Percentiles rank a stretch among this genome's conserved stretches.
Evolutionary conservation across 139 green algal genomes (phyloP).

Genomic region (Closterium sp.): DNA sequence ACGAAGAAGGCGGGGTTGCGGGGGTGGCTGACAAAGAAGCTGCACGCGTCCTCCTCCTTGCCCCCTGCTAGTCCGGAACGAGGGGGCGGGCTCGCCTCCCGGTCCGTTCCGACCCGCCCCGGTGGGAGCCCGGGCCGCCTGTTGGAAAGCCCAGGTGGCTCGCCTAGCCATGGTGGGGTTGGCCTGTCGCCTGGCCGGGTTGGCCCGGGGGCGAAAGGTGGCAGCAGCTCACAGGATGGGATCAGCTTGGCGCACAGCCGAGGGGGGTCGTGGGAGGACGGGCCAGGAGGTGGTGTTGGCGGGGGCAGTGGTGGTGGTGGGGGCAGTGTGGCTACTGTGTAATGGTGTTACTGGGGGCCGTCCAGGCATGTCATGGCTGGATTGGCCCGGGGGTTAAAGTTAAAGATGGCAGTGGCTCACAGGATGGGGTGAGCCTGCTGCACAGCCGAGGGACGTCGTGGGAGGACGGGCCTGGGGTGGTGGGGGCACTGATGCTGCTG

Average conservation of each 20-base stretch:
- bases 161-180: neutral
- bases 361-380: no score
- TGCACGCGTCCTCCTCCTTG: neutral
- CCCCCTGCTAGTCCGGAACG: neutral
- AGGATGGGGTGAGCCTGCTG: neutral
- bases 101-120: neutral
- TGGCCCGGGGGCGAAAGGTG: no score
- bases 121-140: neutral
- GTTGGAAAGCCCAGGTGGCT: neutral
- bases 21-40: neutral
- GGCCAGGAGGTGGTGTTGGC: neutral
- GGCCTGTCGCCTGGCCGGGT: no score
- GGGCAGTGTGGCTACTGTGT: neutral
- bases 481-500: neutral
- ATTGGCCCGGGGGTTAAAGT: no score
- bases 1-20: neutral
- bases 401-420: no score
- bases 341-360: no score
- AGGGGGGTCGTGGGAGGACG: neutral
- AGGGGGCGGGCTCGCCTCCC: neutral
- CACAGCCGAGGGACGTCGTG: neutral
- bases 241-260: neutral
- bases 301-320: neutral
- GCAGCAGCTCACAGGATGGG: no score
- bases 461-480: neutral